Evolutionary conservation across 345 rosid genomes (phyloP).

Genomic region (Euclidium syriacum): DNA sequence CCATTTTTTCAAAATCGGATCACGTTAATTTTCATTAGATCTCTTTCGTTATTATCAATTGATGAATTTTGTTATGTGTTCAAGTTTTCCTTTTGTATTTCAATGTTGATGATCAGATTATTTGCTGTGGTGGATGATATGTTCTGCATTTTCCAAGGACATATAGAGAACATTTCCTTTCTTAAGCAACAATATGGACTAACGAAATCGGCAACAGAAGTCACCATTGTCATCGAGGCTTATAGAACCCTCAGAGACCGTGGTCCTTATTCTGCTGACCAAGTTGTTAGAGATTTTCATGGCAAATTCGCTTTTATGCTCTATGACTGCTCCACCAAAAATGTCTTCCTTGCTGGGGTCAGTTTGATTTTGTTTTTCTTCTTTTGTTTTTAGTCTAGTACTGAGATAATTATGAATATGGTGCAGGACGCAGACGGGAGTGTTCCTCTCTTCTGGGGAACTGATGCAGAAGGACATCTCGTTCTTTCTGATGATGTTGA

Average conservation of each 20-base stretch:
- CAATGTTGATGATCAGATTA: constrained; percentile 40
- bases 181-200: constrained; percentile 96
- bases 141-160: constrained; percentile 95
- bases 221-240: constrained; percentile 80
- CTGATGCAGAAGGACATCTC: constrained; percentile 75
- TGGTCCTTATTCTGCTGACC: constrained; percentile 93
- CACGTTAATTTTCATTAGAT: too few species aligned
- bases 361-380: constrained; percentile 28
- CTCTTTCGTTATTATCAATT: too few species aligned
- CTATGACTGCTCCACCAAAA: constrained; percentile 61
- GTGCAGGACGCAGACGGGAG: constrained; percentile 81
- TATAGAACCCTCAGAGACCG: constrained; percentile 91
- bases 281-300: constrained; percentile 76
- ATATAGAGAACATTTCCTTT: constrained; percentile 70
- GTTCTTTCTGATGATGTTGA: constrained; percentile 69
- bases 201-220: constrained; percentile 84
- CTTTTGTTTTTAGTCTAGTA: neutral
- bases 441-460: constrained; percentile 88
- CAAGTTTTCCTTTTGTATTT: too few species aligned
- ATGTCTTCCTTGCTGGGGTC: constrained; percentile 67
- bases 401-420: neutral
- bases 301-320: constrained; percentile 76
- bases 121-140: constrained; percentile 91
- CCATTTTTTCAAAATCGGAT: neutral
- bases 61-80: too few species aligned